These are phyloP conservation scores for Macrophomina pseudophaseolina DNA, from an alignment of 2,329 filamentous ascomycete species.

Conservation along the genomic window DNA sequence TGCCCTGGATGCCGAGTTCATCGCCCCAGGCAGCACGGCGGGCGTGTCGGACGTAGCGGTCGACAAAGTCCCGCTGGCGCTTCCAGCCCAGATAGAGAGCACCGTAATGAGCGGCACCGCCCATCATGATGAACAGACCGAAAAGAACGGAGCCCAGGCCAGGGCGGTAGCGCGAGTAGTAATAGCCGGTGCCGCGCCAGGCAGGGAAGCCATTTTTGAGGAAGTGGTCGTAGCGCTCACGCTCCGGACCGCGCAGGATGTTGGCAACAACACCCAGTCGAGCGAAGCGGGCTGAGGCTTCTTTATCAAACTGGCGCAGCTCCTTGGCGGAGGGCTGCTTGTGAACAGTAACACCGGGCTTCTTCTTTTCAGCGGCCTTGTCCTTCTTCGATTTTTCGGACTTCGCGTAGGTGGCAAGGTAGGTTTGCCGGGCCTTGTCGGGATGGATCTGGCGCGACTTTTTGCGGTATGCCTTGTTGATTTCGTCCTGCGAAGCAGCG, in stretches of 20 bases:
- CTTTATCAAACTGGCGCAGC: conserved; percentile 78
- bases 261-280: conserved; percentile 83
- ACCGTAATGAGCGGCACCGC: conserved; percentile 86
- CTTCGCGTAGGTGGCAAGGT: conserved; percentile 70
- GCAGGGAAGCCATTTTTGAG: conserved; percentile 88
- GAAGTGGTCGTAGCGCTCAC: conserved; percentile 95
- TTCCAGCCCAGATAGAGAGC: conserved; percentile 86
- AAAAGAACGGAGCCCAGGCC: conserved; percentile 83
- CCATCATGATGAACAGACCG: conserved; percentile 80
- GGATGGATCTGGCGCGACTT: conserved; percentile 84
- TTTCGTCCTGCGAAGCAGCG: conserved; percentile 79
- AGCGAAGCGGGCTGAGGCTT: conserved; percentile 81
- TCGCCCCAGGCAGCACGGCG: conserved; percentile 89
- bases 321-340: conserved; percentile 76
- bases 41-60: conserved; percentile 89
- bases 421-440: conserved; percentile 90
- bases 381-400: conserved; percentile 38
- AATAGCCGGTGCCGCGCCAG: conserved; percentile 98
- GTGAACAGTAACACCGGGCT: conserved; percentile 65
- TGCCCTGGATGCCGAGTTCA: conserved; percentile 66
- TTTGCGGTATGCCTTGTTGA: conserved; percentile 93
- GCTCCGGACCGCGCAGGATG: conserved; percentile 78
- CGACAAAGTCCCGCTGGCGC: conserved; percentile 87
- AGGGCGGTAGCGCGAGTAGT: conserved; percentile 92
- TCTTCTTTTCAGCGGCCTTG: conserved; percentile 55